Evolutionary conservation across 2,329 filamentous ascomycete species (phyloP).

Genomic region (Aspergillus vadensis): DNA sequence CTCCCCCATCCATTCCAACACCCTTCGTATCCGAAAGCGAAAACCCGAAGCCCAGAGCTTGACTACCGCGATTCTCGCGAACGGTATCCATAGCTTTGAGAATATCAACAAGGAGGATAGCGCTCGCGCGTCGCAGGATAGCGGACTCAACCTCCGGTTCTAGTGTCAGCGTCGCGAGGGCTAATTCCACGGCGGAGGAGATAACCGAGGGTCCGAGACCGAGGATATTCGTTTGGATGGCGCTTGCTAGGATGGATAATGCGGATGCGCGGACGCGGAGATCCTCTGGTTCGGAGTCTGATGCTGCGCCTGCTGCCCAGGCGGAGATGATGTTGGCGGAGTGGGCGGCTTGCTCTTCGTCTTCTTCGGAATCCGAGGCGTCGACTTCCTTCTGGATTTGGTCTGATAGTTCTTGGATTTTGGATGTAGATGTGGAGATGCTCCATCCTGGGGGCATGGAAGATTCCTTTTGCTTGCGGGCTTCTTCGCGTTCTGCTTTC

Average conservation of each 20-base stretch:
- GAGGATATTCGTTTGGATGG: constrained; percentile 43
- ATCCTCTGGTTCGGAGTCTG: constrained; percentile 46
- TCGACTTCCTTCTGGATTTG: too few relatives aligned
- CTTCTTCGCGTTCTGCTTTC: constrained; percentile 29
- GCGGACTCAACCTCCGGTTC: constrained; percentile 41
- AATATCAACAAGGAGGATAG: constrained; percentile 43
- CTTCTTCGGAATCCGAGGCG: constrained; percentile 30
- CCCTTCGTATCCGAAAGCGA: constrained; percentile 32
- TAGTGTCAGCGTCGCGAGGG: constrained; percentile 41
- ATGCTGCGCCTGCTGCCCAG: constrained; percentile 42
- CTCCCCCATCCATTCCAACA: constrained; percentile 7
- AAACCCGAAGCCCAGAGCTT: constrained; percentile 43
- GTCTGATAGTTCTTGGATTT: constrained; percentile 2
- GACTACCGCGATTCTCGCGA: constrained; percentile 32
- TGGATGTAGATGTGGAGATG: not conserved
- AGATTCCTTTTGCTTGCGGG: constrained; percentile 28
- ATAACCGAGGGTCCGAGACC: constrained; percentile 40
- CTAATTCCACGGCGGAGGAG: constrained; percentile 43
- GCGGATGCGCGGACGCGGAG: constrained; percentile 47
- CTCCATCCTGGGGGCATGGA: constrained; percentile 34
- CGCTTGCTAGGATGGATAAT: constrained; percentile 46
- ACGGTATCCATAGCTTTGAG: constrained; percentile 43
- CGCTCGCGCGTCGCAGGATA: constrained; percentile 46
- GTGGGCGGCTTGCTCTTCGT: constrained; percentile 36
- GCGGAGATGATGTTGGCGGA: constrained; percentile 43